A percentile compares a stretch with the other conserved stretches of the same genome.
Evolutionary conservation across 768 basidiomycete species (phyloP).

Genomic region (Cystofilobasidium macerans): DNA sequence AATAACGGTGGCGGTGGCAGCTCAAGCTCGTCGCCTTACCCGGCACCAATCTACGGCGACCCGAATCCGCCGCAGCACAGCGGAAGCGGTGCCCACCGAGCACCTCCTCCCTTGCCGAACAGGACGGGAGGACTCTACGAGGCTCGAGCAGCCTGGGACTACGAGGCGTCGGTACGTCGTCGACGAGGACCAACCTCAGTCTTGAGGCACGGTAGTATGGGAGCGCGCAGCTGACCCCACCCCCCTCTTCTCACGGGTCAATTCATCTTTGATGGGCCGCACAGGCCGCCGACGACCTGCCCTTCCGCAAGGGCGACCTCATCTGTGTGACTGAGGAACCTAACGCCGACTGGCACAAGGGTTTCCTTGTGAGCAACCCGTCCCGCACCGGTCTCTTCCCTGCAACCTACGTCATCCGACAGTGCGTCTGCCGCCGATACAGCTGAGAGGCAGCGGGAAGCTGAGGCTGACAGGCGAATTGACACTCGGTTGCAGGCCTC

Average conservation of each 20-base stretch:
- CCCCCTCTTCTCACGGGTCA: not conserved
- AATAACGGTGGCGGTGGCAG: not conserved
- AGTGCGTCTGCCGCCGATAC: constrained; percentile 1
- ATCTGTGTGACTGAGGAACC: constrained; percentile 14
- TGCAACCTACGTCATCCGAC: constrained; percentile 9
- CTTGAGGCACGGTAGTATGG: not conserved
- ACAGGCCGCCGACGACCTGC: constrained; percentile 18
- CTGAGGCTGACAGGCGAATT: too few species aligned
- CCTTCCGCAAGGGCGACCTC: constrained; percentile 16
- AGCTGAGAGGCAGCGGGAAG: too few species aligned
- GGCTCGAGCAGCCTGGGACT: constrained; percentile 9
- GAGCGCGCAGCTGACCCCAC: constrained; percentile 5
- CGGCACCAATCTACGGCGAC: constrained; percentile 12
- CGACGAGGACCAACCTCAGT: too few species aligned
- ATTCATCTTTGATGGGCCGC: not conserved
- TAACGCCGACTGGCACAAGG: constrained; percentile 23
- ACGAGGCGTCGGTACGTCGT: constrained; percentile 5
- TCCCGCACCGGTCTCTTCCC: constrained; percentile 20
- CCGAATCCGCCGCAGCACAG: not conserved
- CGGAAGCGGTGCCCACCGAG: not conserved
- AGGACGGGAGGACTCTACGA: constrained; percentile 1
- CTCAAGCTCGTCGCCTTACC: not conserved
- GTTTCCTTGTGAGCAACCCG: not conserved
- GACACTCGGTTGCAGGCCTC: not conserved
- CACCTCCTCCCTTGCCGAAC: constrained; percentile 5